Percentiles rank a stretch among this genome's conserved stretches.
Conservation (phyloP, 257 asterid species). For the Mitragyna speciosa region DNA sequence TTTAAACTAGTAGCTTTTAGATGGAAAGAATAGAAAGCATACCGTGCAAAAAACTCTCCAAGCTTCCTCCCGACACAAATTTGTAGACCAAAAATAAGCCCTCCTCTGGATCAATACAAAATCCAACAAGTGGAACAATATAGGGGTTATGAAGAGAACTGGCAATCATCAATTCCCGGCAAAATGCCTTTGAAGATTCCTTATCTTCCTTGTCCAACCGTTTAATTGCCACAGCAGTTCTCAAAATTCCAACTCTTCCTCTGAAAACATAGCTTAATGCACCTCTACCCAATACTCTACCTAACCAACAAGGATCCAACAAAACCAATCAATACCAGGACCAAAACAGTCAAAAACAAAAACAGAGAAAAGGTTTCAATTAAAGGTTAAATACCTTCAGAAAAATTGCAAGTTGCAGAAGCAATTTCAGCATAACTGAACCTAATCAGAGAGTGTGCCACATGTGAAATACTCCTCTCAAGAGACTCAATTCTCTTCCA, state of each 20-base stretch:
- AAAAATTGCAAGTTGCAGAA: constrained; percentile 66
- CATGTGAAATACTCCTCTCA: constrained; percentile 83
- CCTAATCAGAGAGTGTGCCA: constrained; percentile 72
- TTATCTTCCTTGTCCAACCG: constrained; percentile 73
- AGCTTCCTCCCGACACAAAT: constrained; percentile 87
- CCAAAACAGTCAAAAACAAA: constrained; percentile 3
- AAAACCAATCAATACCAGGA: constrained; percentile 13
- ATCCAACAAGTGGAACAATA: constrained; percentile 87
- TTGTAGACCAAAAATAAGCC: constrained; percentile 88
- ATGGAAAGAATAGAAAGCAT: background rate
- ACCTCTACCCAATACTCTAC: constrained; percentile 93
- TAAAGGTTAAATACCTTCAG: constrained; percentile 50
- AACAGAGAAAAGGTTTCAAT: background rate
- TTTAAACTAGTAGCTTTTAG: background rate
- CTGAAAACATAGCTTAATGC: constrained; percentile 88
- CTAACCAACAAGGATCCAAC: constrained; percentile 42
- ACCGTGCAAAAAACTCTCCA: constrained; percentile 68
- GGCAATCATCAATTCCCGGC: constrained; percentile 92
- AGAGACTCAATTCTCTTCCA: constrained; percentile 82
- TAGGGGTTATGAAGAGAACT: constrained; percentile 67
- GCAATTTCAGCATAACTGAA: constrained; percentile 67
- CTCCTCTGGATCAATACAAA: constrained; percentile 81
- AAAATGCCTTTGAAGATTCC: constrained; percentile 86
- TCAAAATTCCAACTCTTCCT: constrained; percentile 70
- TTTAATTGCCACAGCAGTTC: constrained; percentile 73